A percentile compares a stretch with the other conserved stretches of the same genome.
Conservation (phyloP, 1,284 basidiomycete genomes). For the Inonotus hispidus region DNA sequence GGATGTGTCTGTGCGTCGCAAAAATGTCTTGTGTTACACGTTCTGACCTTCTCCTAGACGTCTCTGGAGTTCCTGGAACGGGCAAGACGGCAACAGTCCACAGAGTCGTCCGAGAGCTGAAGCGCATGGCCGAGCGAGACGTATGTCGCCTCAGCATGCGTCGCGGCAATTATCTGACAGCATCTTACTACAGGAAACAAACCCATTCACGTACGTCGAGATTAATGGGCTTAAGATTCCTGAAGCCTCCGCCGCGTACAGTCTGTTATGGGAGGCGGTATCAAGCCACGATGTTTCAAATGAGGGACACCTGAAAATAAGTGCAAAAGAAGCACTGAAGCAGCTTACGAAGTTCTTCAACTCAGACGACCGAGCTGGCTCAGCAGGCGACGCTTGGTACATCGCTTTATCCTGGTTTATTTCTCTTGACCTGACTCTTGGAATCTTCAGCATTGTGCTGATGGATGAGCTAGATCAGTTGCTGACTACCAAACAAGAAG, state of each 20-base stretch:
- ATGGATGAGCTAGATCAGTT: conserved; percentile 99
- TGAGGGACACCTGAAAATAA: conserved; percentile 59
- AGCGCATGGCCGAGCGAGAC: conserved; percentile 76
- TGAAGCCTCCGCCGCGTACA: conserved; percentile 84
- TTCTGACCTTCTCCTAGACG: conserved; percentile 48
- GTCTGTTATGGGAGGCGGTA: conserved; percentile 84
- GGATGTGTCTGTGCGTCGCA: conserved; percentile 84
- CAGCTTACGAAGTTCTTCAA: conserved; percentile 60
- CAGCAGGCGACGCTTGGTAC: conserved; percentile 68
- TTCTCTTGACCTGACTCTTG: background rate
- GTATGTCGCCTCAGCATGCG: conserved; percentile 37
- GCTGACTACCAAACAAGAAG: conserved; percentile 93
- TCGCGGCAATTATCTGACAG: background rate
- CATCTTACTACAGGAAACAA: conserved; percentile 61
- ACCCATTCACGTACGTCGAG: conserved; percentile 95
- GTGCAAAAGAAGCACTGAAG: conserved; percentile 67
- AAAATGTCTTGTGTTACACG: background rate
- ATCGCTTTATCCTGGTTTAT: conserved; percentile 11
- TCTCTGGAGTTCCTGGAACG: conserved; percentile 96
- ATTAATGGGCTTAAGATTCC: conserved; percentile 96
- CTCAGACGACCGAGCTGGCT: conserved; percentile 48
- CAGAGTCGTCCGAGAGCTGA: conserved; percentile 83
- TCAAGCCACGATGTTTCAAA: conserved; percentile 63
- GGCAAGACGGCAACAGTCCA: conserved; percentile 99
- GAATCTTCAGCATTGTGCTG: conserved; percentile 70